phyloP scores from a whole-genome alignment of 345 rosid genomes.

The Brassica cretica region DNA sequence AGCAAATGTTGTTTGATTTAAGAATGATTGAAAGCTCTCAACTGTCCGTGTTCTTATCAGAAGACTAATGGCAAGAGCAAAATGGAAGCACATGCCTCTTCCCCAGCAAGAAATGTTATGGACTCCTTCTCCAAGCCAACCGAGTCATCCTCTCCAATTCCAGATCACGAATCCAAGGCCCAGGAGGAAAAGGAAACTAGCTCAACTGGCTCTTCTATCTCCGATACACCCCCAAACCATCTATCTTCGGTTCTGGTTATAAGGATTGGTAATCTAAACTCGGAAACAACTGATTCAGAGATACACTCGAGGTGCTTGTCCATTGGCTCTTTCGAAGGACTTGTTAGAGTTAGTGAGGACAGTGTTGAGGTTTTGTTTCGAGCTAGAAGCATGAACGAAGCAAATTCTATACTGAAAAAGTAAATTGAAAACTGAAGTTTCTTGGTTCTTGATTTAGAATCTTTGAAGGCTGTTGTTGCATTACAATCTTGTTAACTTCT shows the following conservation, averaged over 20 bases:
- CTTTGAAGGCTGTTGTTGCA: neutral
- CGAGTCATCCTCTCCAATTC: neutral
- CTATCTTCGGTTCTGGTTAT: neutral
- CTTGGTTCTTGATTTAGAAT: neutral
- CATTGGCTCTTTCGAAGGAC: constrained; percentile 12
- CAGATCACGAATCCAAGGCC: neutral
- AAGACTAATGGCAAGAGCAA: constrained; percentile 11
- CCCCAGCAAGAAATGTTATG: neutral
- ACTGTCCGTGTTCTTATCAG: neutral
- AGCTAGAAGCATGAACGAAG: constrained; percentile 2
- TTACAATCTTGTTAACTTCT: neutral
- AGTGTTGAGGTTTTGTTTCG: constrained; percentile 21
- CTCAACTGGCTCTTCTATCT: constrained; percentile 6
- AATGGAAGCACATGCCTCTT: neutral
- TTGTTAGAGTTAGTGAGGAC: constrained; percentile 30
- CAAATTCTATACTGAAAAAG: constrained; percentile 21
- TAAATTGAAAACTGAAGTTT: constrained; percentile 9
- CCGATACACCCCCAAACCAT: neutral
- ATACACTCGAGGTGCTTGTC: constrained; percentile 25
- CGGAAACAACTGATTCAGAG: constrained; percentile 24
- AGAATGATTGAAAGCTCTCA: neutral
- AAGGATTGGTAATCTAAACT: constrained; percentile 27
- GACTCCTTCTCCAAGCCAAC: neutral
- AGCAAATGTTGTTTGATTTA: neutral
- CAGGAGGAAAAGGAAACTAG: neutral